phyloP scores from a whole-genome alignment of 192 early-diverging fungal genomes.

The Tieghemiomyces parasiticus region DNA sequence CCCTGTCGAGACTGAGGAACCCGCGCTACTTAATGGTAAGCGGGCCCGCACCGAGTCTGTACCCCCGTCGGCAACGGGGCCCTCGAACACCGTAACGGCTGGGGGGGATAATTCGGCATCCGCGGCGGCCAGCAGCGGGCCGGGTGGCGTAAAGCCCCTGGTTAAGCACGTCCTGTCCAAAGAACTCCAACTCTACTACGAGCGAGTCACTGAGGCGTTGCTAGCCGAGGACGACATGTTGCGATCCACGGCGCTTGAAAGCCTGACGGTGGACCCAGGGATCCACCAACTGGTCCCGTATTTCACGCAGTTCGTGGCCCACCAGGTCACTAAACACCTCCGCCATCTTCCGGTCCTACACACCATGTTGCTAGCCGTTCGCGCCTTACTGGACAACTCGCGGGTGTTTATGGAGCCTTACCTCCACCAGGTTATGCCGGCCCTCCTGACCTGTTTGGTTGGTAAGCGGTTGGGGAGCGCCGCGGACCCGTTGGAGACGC shows the following conservation, averaged over 20 bases:
- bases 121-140: background rate
- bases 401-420: conserved; percentile 90
- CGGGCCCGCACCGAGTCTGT: too few species aligned
- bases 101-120: background rate
- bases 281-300: conserved; percentile 91
- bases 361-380: conserved; percentile 65
- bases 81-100: background rate
- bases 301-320: conserved; percentile 83
- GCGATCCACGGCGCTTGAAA: conserved; percentile 63
- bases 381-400: conserved; percentile 69
- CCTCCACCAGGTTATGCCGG: conserved; percentile 89
- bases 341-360: conserved; percentile 51
- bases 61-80: conserved; percentile 7
- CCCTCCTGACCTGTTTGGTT: conserved; percentile 84
- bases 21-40: too few species aligned
- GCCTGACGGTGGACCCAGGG: conserved; percentile 76
- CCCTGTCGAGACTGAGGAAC: conserved; percentile 19
- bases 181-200: conserved; percentile 89
- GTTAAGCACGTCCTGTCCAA: conserved; percentile 86
- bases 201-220: conserved; percentile 72
- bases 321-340: conserved; percentile 70
- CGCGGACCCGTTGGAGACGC: too few species aligned
- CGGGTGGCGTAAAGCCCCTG: conserved; percentile 32
- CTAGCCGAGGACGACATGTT: conserved; percentile 49
- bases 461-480: conserved; percentile 51